Percentiles rank a stretch among this genome's conserved stretches.
These are phyloP conservation scores for Leccinum griseonigrum DNA, from an alignment of 1,284 basidiomycete genomes.

Conservation along the genomic window DNA sequence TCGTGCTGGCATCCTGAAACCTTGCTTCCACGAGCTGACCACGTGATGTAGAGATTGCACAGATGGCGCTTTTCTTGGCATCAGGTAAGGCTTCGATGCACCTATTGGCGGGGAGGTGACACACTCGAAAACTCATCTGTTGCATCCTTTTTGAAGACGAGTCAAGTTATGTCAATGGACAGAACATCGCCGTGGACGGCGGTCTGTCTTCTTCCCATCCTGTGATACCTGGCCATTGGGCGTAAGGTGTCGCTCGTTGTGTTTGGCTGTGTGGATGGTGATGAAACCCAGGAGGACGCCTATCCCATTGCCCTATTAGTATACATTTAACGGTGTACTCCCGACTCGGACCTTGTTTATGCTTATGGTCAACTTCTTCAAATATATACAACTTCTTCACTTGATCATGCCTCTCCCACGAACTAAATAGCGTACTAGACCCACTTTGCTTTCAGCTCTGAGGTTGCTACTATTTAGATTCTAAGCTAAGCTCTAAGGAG, in stretches of 20 bases:
- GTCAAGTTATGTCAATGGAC: conserved; percentile 90
- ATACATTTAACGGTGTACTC: neutral
- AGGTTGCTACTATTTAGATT: too few relatives aligned
- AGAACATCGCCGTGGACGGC: conserved; percentile 85
- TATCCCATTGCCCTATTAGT: neutral
- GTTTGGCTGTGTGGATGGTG: neutral
- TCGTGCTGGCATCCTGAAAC: conserved; percentile 1
- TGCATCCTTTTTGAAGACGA: conserved; percentile 54
- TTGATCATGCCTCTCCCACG: neutral
- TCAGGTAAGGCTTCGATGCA: conserved; percentile 55
- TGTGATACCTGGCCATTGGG: conserved; percentile 38
- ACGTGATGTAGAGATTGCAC: conserved; percentile 67
- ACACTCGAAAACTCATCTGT: conserved; percentile 13
- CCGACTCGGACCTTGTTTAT: neutral
- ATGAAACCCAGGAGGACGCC: neutral
- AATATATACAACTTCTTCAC: neutral
- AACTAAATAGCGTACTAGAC: neutral
- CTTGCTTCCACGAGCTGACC: conserved; percentile 20
- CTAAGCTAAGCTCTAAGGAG: too few relatives aligned
- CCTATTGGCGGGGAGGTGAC: neutral
- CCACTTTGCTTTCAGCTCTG: neutral
- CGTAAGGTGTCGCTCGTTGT: conserved; percentile 16
- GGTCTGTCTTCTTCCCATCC: conserved; percentile 69
- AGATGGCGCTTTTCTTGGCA: conserved; percentile 82
- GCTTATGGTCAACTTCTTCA: neutral